phyloP scores from a whole-genome alignment of 2,329 filamentous ascomycete genomes.

The Diaporthe ilicicola region DNA sequence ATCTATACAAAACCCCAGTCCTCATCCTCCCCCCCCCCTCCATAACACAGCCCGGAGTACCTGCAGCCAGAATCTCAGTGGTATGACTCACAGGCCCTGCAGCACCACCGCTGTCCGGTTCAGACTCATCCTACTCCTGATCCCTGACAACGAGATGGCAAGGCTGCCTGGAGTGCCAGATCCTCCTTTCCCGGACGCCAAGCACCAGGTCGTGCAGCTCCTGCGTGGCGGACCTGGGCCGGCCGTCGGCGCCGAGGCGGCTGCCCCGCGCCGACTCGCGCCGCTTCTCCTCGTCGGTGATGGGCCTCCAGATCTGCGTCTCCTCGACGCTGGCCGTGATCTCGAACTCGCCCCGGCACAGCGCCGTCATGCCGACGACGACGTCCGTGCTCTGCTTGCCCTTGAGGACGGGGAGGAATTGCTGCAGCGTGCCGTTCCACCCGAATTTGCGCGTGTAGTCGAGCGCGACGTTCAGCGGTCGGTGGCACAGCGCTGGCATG shows the following conservation, averaged over 20 bases:
- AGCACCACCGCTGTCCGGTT: neutral
- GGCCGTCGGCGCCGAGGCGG: slow-evolving; percentile 38
- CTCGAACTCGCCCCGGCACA: slow-evolving; percentile 86
- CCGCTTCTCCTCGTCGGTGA: slow-evolving; percentile 42
- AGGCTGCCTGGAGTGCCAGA: slow-evolving; percentile 70
- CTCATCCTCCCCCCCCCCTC: neutral
- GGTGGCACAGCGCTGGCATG: slow-evolving; percentile 78
- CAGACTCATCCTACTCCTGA: slow-evolving; percentile 35
- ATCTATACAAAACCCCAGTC: slow-evolving; percentile 9
- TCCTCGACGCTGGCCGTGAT: slow-evolving; percentile 85
- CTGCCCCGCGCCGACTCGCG: slow-evolving; percentile 38
- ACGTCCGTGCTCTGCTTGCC: slow-evolving; percentile 68
- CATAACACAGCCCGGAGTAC: too few species aligned
- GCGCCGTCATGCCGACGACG: slow-evolving; percentile 74
- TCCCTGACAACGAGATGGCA: slow-evolving; percentile 65
- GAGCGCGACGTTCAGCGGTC: slow-evolving; percentile 75
- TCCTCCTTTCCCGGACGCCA: slow-evolving; percentile 66
- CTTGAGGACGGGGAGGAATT: slow-evolving; percentile 69
- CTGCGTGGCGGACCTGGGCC: slow-evolving; percentile 62
- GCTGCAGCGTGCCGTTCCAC: slow-evolving; percentile 87
- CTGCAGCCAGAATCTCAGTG: neutral
- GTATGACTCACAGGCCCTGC: neutral
- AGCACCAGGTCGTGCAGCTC: slow-evolving; percentile 66
- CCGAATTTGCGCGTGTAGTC: slow-evolving; percentile 84
- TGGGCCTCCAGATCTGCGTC: slow-evolving; percentile 61